Evolutionary conservation across 139 green algal species (phyloP), one percentile per base, ranked within the genome.

Genomic region (Volvox africanus): DNA sequence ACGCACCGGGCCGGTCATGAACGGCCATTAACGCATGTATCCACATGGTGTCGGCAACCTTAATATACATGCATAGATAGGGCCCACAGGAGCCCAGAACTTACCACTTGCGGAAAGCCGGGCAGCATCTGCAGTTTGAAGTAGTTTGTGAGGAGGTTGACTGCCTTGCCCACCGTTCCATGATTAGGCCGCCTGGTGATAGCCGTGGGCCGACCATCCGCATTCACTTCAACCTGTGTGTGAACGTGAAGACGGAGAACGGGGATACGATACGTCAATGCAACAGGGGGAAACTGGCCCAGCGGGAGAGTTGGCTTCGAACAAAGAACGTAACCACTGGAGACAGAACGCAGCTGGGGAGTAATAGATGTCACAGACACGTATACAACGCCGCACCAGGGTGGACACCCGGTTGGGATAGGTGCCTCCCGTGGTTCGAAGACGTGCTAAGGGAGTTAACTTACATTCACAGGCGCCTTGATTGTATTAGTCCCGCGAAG

Each of bases 71-170:
- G n/a, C n/a, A n/a, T n/a, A n/a, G n/a, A n/a, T n/a, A n/a, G n/a
- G n/a, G n/a, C n/a, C n/a, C n/a, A n/a, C n/a, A n/a, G 30, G n/a
- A 44, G 61, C 61, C 81, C 28, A 19, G 0, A 44, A 36, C 28
- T 82, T 16, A 88, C 67, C 67, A 32, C 32, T 11, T 20, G 26
- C 28, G 85, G 85, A 28, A 89, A 89, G 26, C 18, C 17, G 5
- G 37, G 37, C 1, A 22, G 37, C 18, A 36, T 80, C 26, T 55
- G 18, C 22, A 89, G 85, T 20, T 75, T 33, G 28, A 84, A 90
- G 86, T 90, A 90, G 86, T 90, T 90, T 44, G 86, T 2, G 0
- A 90, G 71, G 32, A 90, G 37, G 0, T 37, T 18, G 2, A 90
- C 71, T 0, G 28, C 28, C 21, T n/a, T 37, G 50, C 85, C 85